Evolutionary conservation across 345 rosid species (phyloP).

Genomic region (Cardamine occulta): DNA sequence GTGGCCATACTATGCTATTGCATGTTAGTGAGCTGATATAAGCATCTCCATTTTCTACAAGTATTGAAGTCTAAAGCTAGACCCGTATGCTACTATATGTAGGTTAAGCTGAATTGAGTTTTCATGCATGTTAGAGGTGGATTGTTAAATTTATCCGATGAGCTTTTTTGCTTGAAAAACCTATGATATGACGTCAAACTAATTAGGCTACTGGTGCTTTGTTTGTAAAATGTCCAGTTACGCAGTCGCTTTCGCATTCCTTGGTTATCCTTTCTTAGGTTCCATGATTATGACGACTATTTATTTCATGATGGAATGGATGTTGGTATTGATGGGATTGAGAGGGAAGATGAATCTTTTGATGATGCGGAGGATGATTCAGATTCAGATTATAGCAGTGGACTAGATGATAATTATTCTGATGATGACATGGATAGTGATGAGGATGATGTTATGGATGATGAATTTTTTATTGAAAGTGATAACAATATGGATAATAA

Average conservation of each 20-base stretch:
- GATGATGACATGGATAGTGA: slow-evolving; percentile 32
- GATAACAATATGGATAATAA: slow-evolving; percentile 23
- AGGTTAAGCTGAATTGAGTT: background rate
- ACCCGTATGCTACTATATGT: background rate
- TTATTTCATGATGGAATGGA: slow-evolving; percentile 33
- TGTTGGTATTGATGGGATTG: slow-evolving; percentile 2
- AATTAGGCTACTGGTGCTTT: slow-evolving; percentile 45
- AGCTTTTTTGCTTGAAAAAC: background rate
- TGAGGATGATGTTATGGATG: background rate
- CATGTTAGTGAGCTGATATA: background rate
- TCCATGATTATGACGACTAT: slow-evolving; percentile 21
- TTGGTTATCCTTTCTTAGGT: slow-evolving; percentile 43
- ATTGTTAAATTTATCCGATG: background rate
- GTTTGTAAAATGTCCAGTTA: slow-evolving; percentile 53
- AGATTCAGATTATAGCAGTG: slow-evolving; percentile 32
- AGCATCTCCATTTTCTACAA: background rate
- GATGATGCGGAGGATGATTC: slow-evolving; percentile 36
- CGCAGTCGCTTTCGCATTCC: slow-evolving; percentile 32
- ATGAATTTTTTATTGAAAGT: slow-evolving; percentile 31
- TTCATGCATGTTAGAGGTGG: background rate
- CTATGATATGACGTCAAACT: background rate
- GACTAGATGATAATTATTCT: slow-evolving; percentile 30
- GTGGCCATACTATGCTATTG: background rate
- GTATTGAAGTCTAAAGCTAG: background rate
- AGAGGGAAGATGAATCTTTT: slow-evolving; percentile 18